Evolutionary conservation across 495 filamentous ascomycete genomes (phyloP).

Genomic region (Rostrohypoxylon terebratum): DNA sequence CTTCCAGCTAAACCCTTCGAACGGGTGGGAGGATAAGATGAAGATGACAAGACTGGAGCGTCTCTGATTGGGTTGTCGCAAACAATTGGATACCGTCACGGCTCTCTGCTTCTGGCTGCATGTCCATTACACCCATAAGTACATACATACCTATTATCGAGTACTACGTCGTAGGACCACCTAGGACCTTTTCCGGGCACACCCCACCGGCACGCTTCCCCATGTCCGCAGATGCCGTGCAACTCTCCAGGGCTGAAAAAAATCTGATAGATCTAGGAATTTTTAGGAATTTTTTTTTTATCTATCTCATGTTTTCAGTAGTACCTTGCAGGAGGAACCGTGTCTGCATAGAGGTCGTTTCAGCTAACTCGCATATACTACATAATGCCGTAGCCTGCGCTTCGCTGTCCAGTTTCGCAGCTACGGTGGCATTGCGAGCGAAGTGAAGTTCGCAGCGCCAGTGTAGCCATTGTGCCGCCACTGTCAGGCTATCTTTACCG

Average conservation of each 20-base stretch:
- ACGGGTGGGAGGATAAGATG: not conserved
- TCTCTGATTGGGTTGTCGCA: constrained; percentile 20
- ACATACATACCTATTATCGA: no score
- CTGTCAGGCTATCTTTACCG: no score
- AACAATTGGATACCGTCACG: not conserved
- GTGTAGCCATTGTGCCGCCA: not conserved
- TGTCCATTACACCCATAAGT: constrained; percentile 3
- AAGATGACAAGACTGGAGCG: not conserved
- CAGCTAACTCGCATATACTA: not conserved
- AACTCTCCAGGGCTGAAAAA: constrained; percentile 7
- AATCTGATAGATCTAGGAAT: constrained; percentile 18
- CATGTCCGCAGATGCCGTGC: constrained; percentile 8
- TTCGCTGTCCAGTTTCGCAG: not conserved
- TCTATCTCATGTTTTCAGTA: not conserved
- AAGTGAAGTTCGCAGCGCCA: not conserved
- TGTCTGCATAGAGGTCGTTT: constrained; percentile 2
- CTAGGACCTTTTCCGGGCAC: constrained; percentile 6
- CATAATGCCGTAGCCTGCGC: not conserved
- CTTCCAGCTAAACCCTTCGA: constrained; percentile 23
- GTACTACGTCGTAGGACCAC: no score
- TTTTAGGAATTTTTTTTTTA: not conserved
- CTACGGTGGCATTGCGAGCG: not conserved
- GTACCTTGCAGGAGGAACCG: constrained; percentile 20
- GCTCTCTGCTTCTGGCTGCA: constrained; percentile 4
- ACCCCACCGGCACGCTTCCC: constrained; percentile 8